Conservation (phyloP, 306 rosid genomes). For the Crataegus laevigata region DNA sequence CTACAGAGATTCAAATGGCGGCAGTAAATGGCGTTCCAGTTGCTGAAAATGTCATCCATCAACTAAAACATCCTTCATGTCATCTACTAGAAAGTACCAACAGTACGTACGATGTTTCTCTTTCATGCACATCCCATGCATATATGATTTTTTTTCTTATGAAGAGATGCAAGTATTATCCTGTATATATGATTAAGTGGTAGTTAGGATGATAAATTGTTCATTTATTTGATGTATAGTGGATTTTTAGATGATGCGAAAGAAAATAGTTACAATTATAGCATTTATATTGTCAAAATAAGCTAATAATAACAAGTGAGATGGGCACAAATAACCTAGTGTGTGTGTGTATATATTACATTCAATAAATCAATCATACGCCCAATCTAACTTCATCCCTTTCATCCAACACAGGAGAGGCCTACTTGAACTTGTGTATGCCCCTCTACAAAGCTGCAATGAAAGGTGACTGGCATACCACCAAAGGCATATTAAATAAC, state of each 20-base stretch:
- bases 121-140: neutral
- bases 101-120: neutral
- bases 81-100: neutral
- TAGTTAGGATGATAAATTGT: too few species aligned
- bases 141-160: too few species aligned
- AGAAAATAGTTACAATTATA: too few species aligned
- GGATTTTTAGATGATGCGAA: too few species aligned
- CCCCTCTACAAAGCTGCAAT: conserved; percentile 2
- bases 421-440: neutral
- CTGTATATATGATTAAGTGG: too few species aligned
- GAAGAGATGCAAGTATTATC: too few species aligned
- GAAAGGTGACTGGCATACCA: conserved; percentile 3
- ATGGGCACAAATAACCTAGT: too few species aligned
- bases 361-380: neutral
- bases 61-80: neutral
- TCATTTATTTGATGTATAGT: too few species aligned
- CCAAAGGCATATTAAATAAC: neutral
- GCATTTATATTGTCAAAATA: too few species aligned
- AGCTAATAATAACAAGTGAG: too few species aligned
- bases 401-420: neutral
- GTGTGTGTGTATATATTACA: too few species aligned
- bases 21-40: neutral
- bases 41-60: neutral
- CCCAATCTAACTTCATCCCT: neutral
- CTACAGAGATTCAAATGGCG: neutral